Evolutionary conservation across 164 flowering plant species (phyloP), one percentile per base, ranked within the genome.

Genomic region (Litsea cubeba): DNA sequence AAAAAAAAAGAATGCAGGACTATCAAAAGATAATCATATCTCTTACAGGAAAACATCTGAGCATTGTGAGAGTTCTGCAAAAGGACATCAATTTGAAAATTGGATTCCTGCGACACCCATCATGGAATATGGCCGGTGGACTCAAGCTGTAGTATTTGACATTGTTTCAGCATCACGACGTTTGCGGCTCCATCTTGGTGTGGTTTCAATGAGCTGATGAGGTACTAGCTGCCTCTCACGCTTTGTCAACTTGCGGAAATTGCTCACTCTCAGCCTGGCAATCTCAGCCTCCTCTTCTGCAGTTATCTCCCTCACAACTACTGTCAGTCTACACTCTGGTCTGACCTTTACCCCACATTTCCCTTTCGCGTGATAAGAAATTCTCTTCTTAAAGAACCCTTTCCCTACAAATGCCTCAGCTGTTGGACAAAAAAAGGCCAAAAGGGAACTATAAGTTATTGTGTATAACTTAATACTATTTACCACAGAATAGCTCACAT

Each of bases 351-450:
- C 71, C 17, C 97, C 98, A 77, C 72, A 69, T 84, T 68, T 87
- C 3, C 94, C 95, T 83, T 84, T 91, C 1, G 91, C 82, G 82
- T 95, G 99, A 76, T 84, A 88, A 2, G 84, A 79, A 22, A 89
- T 28, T 76, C 94, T 85, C 83, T 92, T 93, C 74, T 81, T 82
- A 60, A 76, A 93, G 54, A 78, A 79, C 8, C 97, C 98, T 76
- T 95, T 95, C 2, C 98, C 98, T n/a, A 93, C 89, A 83, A 84
- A 92, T 69, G 98, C 98, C 82, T 95, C 98, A 65, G 97, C 99
- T 95, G 86, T 68, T 28, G 15, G 51, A 58, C 12, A 54, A 20
- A 54, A 54, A 54, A 54, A 20, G 60, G 60, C n/a, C 5, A 54
- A 54, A 54, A 11, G 18, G 17, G n/a, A 54, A 54, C 60, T 54